A percentile compares a stretch with the other conserved stretches of the same genome.
Conservation (phyloP, 495 filamentous ascomycete species). For the Pseudomonodictys pantanalensis region DNA sequence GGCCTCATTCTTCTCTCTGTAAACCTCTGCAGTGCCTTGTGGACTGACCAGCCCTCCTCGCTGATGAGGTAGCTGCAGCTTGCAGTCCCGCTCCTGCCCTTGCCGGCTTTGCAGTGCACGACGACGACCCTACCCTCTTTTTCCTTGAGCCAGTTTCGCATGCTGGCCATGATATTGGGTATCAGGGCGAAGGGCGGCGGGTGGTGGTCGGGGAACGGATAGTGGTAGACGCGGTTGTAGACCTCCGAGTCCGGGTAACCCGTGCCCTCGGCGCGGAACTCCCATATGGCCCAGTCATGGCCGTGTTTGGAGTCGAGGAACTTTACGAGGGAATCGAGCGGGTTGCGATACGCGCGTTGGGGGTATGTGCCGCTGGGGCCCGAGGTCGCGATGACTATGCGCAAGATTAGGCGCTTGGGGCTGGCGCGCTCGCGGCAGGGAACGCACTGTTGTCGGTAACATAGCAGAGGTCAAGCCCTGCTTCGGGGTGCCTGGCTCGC, state of each 20-base stretch:
- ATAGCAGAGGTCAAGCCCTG: constrained; percentile 92
- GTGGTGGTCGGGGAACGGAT: constrained; percentile 95
- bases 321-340: constrained; percentile 74
- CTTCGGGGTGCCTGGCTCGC: constrained; percentile 75
- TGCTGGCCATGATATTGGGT: constrained; percentile 81
- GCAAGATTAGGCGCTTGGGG: not conserved
- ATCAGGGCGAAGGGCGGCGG: constrained; percentile 89
- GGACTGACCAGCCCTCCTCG: constrained; percentile 78
- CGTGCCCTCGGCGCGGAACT: constrained; percentile 93
- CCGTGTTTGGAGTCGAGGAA: constrained; percentile 85
- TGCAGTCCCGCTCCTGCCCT: constrained; percentile 88
- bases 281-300: constrained; percentile 87
- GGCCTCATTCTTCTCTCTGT: constrained; percentile 85
- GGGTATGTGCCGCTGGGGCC: constrained; percentile 87
- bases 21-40: constrained; percentile 77
- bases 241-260: constrained; percentile 91
- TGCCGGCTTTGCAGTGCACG: constrained; percentile 96
- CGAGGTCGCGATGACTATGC: constrained; percentile 65
- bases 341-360: constrained; percentile 86
- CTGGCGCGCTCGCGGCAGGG: constrained; percentile 8
- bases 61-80: constrained; percentile 84
- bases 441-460: constrained; percentile 70
- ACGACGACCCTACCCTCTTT: constrained; percentile 69
- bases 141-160: constrained; percentile 78
- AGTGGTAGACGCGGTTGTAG: constrained; percentile 77